A percentile compares a stretch with the other conserved stretches of the same genome.
phyloP scores from a whole-genome alignment of 257 asterid species.

The Gynochthodes officinalis region DNA sequence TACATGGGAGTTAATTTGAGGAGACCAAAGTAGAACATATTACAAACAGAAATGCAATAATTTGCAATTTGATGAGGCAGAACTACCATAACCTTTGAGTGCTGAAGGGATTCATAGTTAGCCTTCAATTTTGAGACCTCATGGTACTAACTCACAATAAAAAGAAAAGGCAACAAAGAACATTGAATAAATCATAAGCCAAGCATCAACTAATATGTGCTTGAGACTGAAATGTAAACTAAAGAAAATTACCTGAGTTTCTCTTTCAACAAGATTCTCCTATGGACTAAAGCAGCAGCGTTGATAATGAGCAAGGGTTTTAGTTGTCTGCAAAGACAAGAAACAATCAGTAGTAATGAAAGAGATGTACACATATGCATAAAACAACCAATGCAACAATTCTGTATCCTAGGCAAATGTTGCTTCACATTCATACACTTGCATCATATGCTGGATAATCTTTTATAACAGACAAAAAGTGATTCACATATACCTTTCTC shows the following conservation, averaged over 20 bases:
- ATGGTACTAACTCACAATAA: constrained; percentile 66
- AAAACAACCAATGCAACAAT: background rate
- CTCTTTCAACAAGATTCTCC: constrained; percentile 50
- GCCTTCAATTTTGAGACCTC: constrained; percentile 79
- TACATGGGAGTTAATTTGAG: too few species aligned
- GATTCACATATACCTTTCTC: too few species aligned
- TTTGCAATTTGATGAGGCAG: too few species aligned
- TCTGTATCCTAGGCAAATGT: too few species aligned
- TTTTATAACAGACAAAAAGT: too few species aligned
- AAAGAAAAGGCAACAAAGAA: background rate
- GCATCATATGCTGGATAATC: background rate
- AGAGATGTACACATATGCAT: background rate
- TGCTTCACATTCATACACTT: background rate
- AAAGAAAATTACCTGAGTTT: constrained; percentile 55
- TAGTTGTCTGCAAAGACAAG: constrained; percentile 44
- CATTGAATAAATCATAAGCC: background rate
- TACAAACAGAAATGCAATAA: too few species aligned
- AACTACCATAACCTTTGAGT: constrained; percentile 63
- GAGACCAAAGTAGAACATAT: too few species aligned
- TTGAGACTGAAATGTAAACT: background rate
- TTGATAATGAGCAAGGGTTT: constrained; percentile 83
- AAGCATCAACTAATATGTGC: too few species aligned
- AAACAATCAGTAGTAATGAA: too few species aligned
- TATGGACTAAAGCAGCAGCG: constrained; percentile 65
- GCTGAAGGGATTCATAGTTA: constrained; percentile 82